Percentiles rank a stretch among this genome's conserved stretches.
Evolutionary conservation across 2,329 filamentous ascomycete genomes (phyloP).

Genomic region (Domatiomyces catenatus): DNA sequence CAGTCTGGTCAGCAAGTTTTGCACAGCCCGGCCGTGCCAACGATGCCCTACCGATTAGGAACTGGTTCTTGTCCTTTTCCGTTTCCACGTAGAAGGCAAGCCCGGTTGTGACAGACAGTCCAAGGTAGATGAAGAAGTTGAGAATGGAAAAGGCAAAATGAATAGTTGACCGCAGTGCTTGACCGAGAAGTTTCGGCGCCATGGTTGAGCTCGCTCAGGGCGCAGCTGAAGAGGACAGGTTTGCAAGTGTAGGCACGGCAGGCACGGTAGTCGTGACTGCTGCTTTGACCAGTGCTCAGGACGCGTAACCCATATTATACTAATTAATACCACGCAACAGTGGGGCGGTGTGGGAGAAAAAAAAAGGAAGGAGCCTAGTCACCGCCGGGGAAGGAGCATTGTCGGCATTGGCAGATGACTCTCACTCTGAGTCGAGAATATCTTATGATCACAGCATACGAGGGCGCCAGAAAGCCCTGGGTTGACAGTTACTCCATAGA

Average conservation of each 20-base stretch:
- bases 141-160: conserved; percentile 4
- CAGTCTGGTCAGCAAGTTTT: background rate
- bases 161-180: background rate
- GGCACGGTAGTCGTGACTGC: background rate
- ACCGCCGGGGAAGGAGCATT: background rate
- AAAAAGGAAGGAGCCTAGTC: background rate
- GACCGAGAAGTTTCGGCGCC: background rate
- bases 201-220: background rate
- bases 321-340: background rate
- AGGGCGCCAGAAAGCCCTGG: background rate
- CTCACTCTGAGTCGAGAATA: background rate
- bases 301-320: background rate
- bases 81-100: conserved; percentile 24
- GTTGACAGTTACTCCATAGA: background rate
- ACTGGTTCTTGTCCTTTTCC: conserved; percentile 27
- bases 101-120: conserved; percentile 21
- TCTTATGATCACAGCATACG: background rate
- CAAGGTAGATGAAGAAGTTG: conserved; percentile 21
- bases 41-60: conserved; percentile 25
- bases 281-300: background rate
- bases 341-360: background rate
- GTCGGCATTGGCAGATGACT: background rate
- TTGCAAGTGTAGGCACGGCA: background rate
- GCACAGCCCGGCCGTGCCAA: background rate
- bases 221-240: background rate